These are phyloP conservation scores for Monosporascus sp. DNA, from an alignment of 2,329 filamentous ascomycete species.

Conservation along the genomic window DNA sequence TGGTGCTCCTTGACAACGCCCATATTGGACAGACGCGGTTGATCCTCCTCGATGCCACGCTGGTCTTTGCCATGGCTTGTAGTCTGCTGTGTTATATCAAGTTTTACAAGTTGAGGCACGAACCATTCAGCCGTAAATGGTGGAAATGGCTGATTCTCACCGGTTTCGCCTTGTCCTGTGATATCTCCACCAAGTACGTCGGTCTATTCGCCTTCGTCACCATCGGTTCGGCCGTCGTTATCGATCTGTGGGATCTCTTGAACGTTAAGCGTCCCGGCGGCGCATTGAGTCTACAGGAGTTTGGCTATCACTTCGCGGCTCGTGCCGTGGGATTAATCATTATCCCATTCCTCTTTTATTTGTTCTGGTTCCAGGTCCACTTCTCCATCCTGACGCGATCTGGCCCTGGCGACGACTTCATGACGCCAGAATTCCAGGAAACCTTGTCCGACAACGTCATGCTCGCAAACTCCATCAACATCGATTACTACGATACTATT, in stretches of 20 bases:
- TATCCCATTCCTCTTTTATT: conserved; percentile 93
- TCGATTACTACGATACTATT: conserved; percentile 87
- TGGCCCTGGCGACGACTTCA: conserved; percentile 95
- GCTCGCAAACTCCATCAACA: conserved; percentile 76
- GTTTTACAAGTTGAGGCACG: conserved; percentile 93
- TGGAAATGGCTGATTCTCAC: conserved; percentile 99
- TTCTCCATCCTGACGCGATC: conserved; percentile 84
- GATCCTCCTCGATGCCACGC: conserved; percentile 88
- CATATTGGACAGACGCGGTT: conserved; percentile 94
- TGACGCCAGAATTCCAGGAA: conserved; percentile 97
- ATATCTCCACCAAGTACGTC: conserved; percentile 98
- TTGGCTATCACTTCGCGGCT: conserved; percentile 84
- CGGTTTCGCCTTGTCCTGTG: conserved; percentile 89
- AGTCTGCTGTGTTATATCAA: conserved; percentile 92
- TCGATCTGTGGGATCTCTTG: conserved; percentile 93
- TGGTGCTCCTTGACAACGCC: conserved; percentile 94
- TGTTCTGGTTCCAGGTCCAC: conserved; percentile 99
- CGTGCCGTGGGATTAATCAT: conserved; percentile 81
- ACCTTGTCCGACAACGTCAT: conserved; percentile 92
- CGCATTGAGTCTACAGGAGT: conserved; percentile 70
- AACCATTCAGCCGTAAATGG: conserved; percentile 91
- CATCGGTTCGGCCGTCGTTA: conserved; percentile 86
- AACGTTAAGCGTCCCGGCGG: conserved; percentile 82
- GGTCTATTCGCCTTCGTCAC: conserved; percentile 96
- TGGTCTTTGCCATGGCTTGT: conserved; percentile 94